These are phyloP conservation scores for Chalciporus sp. DNA, from an alignment of 1,284 basidiomycete species.

Conservation along the genomic window DNA sequence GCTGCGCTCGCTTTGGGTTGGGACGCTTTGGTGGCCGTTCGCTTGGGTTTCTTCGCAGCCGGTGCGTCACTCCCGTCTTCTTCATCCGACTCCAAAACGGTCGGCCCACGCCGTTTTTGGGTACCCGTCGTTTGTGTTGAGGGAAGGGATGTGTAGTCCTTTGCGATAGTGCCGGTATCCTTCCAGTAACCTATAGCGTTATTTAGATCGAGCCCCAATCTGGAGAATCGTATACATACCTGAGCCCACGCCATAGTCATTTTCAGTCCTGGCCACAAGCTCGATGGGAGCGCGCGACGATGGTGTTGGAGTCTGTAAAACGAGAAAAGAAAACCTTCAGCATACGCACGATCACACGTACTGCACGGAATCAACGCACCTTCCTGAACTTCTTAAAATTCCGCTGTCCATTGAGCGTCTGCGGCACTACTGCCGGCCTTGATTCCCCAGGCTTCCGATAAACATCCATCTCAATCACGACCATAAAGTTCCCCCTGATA, in stretches of 20 bases:
- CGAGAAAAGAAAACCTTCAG: not conserved
- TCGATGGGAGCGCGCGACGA: slow-evolving; percentile 47
- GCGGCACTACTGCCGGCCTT: slow-evolving; percentile 26
- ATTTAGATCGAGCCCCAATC: not conserved
- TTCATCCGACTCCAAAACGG: slow-evolving; percentile 34
- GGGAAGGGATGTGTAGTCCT: slow-evolving; percentile 14
- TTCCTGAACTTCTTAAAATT: slow-evolving; percentile 91
- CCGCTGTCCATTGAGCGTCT: slow-evolving; percentile 57
- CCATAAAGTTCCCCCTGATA: slow-evolving; percentile 84
- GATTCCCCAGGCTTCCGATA: slow-evolving; percentile 25
- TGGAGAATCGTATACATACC: slow-evolving; percentile 38
- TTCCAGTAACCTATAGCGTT: slow-evolving; percentile 55
- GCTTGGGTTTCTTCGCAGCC: slow-evolving; percentile 11
- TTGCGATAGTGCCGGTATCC: slow-evolving; percentile 23
- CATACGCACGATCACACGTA: not conserved
- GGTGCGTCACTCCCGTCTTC: slow-evolving; percentile 21
- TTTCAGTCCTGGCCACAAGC: slow-evolving; percentile 52
- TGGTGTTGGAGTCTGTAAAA: slow-evolving; percentile 33
- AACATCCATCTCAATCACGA: slow-evolving; percentile 73
- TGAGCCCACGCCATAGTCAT: slow-evolving; percentile 58
- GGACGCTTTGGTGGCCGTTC: slow-evolving; percentile 1
- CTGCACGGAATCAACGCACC: slow-evolving; percentile 41
- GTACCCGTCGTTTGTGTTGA: slow-evolving; percentile 18
- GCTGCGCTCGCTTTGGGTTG: slow-evolving; percentile 11
- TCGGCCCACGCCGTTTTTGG: slow-evolving; percentile 26